Conservation (phyloP, 2,329 filamentous ascomycete species). For the Ceratocystis huliohia region DNA sequence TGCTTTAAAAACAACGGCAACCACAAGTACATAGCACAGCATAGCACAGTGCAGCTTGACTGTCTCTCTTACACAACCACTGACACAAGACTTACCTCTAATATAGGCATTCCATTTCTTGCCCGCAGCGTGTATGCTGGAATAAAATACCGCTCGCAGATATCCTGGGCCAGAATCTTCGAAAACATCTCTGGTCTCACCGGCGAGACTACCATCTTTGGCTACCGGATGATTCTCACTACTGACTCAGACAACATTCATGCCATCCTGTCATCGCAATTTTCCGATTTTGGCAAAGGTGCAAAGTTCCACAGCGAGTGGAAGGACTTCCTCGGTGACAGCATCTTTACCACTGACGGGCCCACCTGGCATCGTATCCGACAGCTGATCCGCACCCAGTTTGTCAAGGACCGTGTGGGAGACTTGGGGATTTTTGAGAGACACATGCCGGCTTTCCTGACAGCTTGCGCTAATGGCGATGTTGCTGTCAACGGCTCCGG, state of each 20-base stretch:
- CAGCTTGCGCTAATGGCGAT: slow-evolving; percentile 31
- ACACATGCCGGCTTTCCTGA: slow-evolving; percentile 40
- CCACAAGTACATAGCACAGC: no score
- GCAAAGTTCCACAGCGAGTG: slow-evolving; percentile 60
- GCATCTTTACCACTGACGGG: slow-evolving; percentile 71
- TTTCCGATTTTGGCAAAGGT: slow-evolving; percentile 73
- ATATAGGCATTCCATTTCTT: slow-evolving; percentile 50
- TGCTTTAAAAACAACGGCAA: no score
- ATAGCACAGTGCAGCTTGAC: no score
- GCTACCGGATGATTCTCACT: slow-evolving; percentile 57
- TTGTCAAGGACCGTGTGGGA: slow-evolving; percentile 70
- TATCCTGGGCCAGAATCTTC: slow-evolving; percentile 49
- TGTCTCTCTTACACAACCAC: not conserved
- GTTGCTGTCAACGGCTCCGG: slow-evolving; percentile 52
- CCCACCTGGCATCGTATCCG: slow-evolving; percentile 66
- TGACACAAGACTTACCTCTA: not conserved
- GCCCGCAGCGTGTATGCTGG: slow-evolving; percentile 41
- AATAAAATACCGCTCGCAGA: slow-evolving; percentile 42
- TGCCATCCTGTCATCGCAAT: slow-evolving; percentile 77
- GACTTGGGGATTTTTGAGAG: slow-evolving; percentile 71
- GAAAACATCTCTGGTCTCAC: slow-evolving; percentile 38
- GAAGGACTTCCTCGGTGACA: slow-evolving; percentile 61
- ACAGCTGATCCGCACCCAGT: slow-evolving; percentile 75
- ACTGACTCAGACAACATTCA: slow-evolving; percentile 84
- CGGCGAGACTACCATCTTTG: slow-evolving; percentile 43